A percentile compares a stretch with the other conserved stretches of the same genome.
Evolutionary conservation across 805 yeast genomes (phyloP).

Genomic region (Wickerhamiella musiphila): DNA sequence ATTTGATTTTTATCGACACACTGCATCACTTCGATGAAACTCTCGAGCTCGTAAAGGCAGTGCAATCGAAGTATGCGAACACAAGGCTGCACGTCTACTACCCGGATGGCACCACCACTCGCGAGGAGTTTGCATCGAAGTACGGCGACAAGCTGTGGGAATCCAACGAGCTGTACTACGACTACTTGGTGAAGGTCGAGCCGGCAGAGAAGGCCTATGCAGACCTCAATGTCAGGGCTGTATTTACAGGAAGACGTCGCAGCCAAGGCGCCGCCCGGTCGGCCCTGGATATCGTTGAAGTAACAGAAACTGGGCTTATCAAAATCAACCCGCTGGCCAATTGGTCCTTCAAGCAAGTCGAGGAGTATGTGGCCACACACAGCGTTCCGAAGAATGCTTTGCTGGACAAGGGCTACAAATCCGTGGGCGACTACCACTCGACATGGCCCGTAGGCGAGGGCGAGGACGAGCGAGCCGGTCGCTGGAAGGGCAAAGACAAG

Average conservation of each 20-base stretch:
- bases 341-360: constrained; percentile 65
- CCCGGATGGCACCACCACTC: constrained; percentile 42
- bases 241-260: constrained; percentile 78
- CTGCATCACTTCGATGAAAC: constrained; percentile 94
- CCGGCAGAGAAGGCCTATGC: constrained; percentile 76
- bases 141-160: constrained; percentile 79
- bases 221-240: constrained; percentile 60
- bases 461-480: constrained; percentile 90
- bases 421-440: constrained; percentile 91
- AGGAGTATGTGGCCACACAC: constrained; percentile 46
- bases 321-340: constrained; percentile 79
- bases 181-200: constrained; percentile 78
- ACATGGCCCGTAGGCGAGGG: constrained; percentile 79
- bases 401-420: constrained; percentile 71
- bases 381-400: constrained; percentile 75
- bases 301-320: constrained; percentile 45
- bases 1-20: constrained; percentile 76
- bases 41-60: constrained; percentile 43
- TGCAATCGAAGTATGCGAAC: constrained; percentile 38
- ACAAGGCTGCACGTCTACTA: constrained; percentile 44
- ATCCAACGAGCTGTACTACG: constrained; percentile 61
- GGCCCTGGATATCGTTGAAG: constrained; percentile 53
- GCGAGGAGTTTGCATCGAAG: constrained; percentile 41
- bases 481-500: constrained; percentile 87
- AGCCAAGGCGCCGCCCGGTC: constrained; percentile 81